A percentile compares a stretch with the other conserved stretches of the same genome.
phyloP scores from a whole-genome alignment of 192 early-diverging fungal species.

The Gigaspora rosea region DNA sequence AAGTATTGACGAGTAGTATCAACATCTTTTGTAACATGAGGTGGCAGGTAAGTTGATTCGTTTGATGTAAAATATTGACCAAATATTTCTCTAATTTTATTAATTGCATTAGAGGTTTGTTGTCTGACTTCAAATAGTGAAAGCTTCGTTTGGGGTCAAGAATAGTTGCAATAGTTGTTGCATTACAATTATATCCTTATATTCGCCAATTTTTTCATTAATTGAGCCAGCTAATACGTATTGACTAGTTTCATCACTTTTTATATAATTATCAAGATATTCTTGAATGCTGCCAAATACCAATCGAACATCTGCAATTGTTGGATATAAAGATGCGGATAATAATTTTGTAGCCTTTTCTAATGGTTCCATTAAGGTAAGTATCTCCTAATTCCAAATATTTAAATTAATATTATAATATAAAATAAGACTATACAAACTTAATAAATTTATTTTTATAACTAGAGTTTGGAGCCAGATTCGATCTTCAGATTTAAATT shows the following conservation, averaged over 20 bases:
- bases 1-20: no score
- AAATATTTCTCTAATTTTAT: background rate
- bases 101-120: background rate
- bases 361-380: slow-evolving; percentile 5
- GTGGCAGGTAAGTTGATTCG: no score
- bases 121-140: background rate
- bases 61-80: no score
- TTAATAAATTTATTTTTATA: no score
- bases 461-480: no score
- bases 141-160: background rate
- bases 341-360: slow-evolving; percentile 3
- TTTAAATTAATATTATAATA: background rate
- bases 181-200: background rate
- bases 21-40: no score
- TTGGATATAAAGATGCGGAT: slow-evolving; percentile 7
- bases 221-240: background rate
- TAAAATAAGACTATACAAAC: no score
- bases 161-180: slow-evolving; percentile 7
- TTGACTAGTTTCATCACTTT: background rate
- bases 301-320: background rate
- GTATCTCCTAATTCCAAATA: background rate
- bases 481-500: no score
- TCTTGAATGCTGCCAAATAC: background rate
- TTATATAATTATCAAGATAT: background rate
- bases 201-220: background rate